Percentiles rank a stretch among this genome's conserved stretches.
These are phyloP conservation scores for Myxozyma nipponensis DNA, from an alignment of 805 yeast genomes.

Conservation along the genomic window DNA sequence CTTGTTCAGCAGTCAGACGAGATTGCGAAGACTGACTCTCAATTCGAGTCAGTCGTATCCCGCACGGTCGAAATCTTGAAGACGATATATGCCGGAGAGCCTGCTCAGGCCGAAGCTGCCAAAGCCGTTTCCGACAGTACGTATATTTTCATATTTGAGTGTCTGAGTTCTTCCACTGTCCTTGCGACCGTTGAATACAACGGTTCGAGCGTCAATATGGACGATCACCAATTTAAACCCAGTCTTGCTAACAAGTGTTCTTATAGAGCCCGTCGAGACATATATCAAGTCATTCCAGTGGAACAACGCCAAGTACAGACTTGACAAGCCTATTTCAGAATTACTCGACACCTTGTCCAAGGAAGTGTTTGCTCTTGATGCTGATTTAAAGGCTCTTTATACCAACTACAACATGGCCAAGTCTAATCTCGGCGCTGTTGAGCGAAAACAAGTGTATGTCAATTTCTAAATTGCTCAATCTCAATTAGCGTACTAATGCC, in stretches of 20 bases:
- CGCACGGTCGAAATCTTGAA: slow-evolving; percentile 74
- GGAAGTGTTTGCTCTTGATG: slow-evolving; percentile 79
- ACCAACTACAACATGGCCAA: slow-evolving; percentile 76
- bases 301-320: slow-evolving; percentile 82
- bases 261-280: slow-evolving; percentile 48
- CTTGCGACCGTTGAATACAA: background rate
- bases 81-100: slow-evolving; percentile 45
- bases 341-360: slow-evolving; percentile 63
- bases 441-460: slow-evolving; percentile 67
- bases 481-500: background rate
- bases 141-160: slow-evolving; percentile 9
- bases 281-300: slow-evolving; percentile 76
- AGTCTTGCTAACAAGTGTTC: background rate
- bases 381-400: slow-evolving; percentile 75
- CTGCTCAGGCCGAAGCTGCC: slow-evolving; percentile 45
- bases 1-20: slow-evolving; percentile 90
- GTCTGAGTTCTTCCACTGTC: background rate
- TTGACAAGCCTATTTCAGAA: slow-evolving; percentile 77
- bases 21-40: slow-evolving; percentile 73
- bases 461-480: background rate
- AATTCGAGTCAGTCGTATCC: slow-evolving; percentile 60
- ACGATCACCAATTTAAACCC: background rate
- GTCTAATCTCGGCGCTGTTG: slow-evolving; percentile 79
- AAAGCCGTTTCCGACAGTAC: slow-evolving; percentile 49
- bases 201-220: background rate